Base-by-base conservation (phyloP, 208 protist genomes). In the Trypanosomatidae sp. region DNA sequence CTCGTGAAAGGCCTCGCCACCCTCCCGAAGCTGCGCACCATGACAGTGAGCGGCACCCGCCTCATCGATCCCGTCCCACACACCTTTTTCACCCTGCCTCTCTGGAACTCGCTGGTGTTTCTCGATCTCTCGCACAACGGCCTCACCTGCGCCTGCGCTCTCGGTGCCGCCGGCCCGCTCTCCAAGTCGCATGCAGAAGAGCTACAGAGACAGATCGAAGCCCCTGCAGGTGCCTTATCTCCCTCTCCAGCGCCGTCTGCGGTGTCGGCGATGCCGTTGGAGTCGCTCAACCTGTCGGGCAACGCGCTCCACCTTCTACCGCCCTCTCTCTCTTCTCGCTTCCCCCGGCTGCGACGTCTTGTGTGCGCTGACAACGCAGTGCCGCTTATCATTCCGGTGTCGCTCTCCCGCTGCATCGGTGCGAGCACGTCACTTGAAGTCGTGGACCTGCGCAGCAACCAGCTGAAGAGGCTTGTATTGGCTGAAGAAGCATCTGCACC, bases 71-170 rank as follows among this genome's bases (percentile, higher is more conserved):
- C 86, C 1, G 59, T 91, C 10, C 80, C 82, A 8, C 9, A 2
- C 7, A 19, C 55, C 4, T 84, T 88, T 49, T 39, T 79, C 19
- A 36, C 36, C 9, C 47, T 86, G 8, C 12, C 78, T 8, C 43
- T 84, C 53, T 86, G 81, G 83, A 22, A 17, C 22, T 56, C 79
- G 15, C 66, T 86, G 19, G 70, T 59, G 41, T 81, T 65, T 36
- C 73, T 88, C 25, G 83, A 85, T 46, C 73, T 88, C 7, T 81
- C 78, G 17, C 41, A 56, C 73, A 91, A 91, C 69, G 44, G 62
- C 19, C 53, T 91, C 30, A 62, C 5, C 13, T 85, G 75, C 68
- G 77, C 75, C 28, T 83, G 76, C 62, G 82, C 80, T 28, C 62
- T 91, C 2, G 78, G 85, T 43, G 71, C 62, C 19, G 71, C 15